Evolutionary conservation across 805 yeast species (phyloP), one percentile per base, ranked within the genome.

Genomic region (Limtongozyma cylindracea): DNA sequence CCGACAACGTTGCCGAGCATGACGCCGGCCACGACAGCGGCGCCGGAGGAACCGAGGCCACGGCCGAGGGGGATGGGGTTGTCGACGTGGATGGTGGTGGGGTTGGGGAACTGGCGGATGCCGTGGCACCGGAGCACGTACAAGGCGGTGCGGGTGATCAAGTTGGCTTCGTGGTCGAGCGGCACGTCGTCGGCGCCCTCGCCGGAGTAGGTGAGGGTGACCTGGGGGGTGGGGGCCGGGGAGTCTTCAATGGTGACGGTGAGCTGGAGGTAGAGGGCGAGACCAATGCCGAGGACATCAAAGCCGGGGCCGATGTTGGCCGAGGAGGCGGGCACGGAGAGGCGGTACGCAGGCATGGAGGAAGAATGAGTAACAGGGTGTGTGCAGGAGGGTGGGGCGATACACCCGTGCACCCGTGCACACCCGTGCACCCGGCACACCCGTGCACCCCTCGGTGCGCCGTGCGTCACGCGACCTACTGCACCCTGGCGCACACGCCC

Each of bases 281-380:
- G 56, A 20, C 94, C 94, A 19, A 88, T 70, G 12, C 98, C 98
- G 23, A 88, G 50, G 5, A 88, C 98, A 45, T 88, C 98, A 39
- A 84, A 88, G 1, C 98, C 98, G 7, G 98, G 98, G 6, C 98
- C 98, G 23, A 88, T 84, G 37, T 88, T 88, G 37, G 98, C 98
- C 22, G 92, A 74, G 4, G 96, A 82, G 5, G 96, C 94, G 4
- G 98, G 98, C 10, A 84, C 88, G 24, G 61, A 64, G 32, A 77
- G n/a, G n/a, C n/a, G n/a, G n/a, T n/a, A n/a, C n/a, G n/a, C n/a
- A n/a, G n/a, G n/a, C n/a, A n/a, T n/a, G n/a, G n/a, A n/a, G n/a
- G n/a, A n/a, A n/a, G n/a, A n/a, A n/a, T n/a, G n/a, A n/a, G n/a
- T n/a, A n/a, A n/a, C n/a, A n/a, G n/a, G n/a, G n/a, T n/a, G n/a